Evolutionary conservation across 805 yeast species (phyloP), one percentile per base, ranked within the genome.

Genomic region (Wickerhamomyces queroliae): DNA sequence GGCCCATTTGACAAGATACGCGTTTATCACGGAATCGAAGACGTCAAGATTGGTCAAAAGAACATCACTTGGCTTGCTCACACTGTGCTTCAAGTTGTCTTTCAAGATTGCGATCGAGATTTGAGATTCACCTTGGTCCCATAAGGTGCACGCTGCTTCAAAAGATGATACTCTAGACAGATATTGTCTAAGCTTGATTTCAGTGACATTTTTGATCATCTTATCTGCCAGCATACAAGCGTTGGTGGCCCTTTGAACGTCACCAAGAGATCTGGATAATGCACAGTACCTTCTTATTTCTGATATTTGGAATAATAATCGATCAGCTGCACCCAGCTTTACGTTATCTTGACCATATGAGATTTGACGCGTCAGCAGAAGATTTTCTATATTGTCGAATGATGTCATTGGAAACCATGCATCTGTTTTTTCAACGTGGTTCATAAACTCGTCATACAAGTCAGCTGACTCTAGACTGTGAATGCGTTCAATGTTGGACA

Each of bases 1-100:
- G 26, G 78, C 61, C 96, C 96, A 89, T 35, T 74, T 69, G 0
- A 80, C 80, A 29, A 83, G 48, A 7, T 57, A 49, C 11, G 69
- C 69, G 47, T 49, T 74, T 46, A 59, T 29, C 10, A 50, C 44
- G 8, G 61, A 55, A 6, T 46, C 39, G 0, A 59, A 46, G 3
- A 60, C 37, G 2, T 41, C 41, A 7, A 56, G 10, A 16, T 41
- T 16, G 1, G 44, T 16, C 8, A 43, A 48, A 17, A 48, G 24
- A 2, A 25, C 21, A 2, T 12, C 9, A 2, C 37, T 40, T 2
- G 40, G 29, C 33, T 53, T 44, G 3, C 47, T 15, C 9, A 29
- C 16, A 9, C 29, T 28, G 12, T 29, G 28, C 3, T 37, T 29
- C 10, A 55, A 22, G n/a, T 40, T 48, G n/a, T 58, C 52, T 37